phyloP scores from a whole-genome alignment of 2,329 filamentous ascomycete species.

The Botrytis porri region DNA sequence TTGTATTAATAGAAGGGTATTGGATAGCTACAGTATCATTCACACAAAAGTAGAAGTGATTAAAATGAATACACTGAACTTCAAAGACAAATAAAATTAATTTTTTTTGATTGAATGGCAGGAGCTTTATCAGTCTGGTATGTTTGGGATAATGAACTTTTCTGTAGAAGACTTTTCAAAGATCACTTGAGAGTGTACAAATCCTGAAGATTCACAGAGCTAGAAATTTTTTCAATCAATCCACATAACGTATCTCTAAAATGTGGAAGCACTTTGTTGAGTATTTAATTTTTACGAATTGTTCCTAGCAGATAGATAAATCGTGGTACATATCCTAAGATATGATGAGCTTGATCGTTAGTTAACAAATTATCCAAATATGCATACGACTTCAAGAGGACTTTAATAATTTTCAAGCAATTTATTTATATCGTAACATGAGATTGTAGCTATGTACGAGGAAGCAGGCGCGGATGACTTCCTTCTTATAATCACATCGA shows the following conservation, averaged over 20 bases:
- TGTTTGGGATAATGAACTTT: not conserved
- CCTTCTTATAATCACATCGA: not conserved
- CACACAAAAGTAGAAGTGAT: not conserved
- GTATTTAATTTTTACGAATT: not conserved
- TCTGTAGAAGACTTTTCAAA: not conserved
- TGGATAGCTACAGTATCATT: not conserved
- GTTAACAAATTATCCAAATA: accelerated
- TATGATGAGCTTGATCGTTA: not conserved
- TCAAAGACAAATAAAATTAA: accelerated
- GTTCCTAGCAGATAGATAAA: not conserved
- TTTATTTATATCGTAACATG: not conserved
- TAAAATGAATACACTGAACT: not conserved
- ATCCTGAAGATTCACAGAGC: accelerated
- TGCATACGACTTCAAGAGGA: not conserved
- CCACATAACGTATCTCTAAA: too few relatives aligned
- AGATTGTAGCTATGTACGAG: not conserved
- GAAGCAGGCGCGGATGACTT: not conserved
- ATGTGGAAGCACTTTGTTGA: accelerated
- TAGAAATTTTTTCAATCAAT: too few relatives aligned
- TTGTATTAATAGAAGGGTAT: not conserved
- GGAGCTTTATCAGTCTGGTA: accelerated
- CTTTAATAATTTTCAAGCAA: not conserved
- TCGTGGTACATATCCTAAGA: too few relatives aligned
- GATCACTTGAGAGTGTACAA: not conserved
- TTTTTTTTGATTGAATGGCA: not conserved